Evolutionary conservation across 495 filamentous ascomycete species (phyloP), one percentile per base, ranked within the genome.

Genomic region (Xylaria curta): DNA sequence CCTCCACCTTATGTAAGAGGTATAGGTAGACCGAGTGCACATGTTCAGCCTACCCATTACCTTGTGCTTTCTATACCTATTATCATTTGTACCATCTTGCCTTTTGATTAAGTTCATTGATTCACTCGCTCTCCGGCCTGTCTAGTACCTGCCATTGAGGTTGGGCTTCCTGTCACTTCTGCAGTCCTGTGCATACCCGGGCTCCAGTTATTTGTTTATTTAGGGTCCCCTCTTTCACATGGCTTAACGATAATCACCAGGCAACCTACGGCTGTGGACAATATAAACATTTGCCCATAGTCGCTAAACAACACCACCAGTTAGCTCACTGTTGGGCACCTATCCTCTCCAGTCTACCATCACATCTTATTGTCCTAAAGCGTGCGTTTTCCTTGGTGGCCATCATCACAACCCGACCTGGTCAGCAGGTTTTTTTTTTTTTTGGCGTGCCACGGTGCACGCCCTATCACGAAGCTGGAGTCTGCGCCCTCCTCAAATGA

Each of bases 191-290:
- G 9, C 59, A 12, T 40, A 8, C 60, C 59, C 19, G 60, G 7
- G 38, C 28, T n/a, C 60, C 21, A 62, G 42, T 44, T 44, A 62
- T 63, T 63, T 42, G 44, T 62, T 44, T 44, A 62, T 63, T 63
- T 42, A 63, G 12, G 60, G 38, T 40, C 38, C 62, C 42, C 36
- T 63, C 38, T 26, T 65, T 65, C 62, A 65, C 62, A 65, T 65
- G 62, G 60, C 10, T 46, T 49, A 40, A 65, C 38, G 6, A 47
- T 46, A 33, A 40, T 63, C 60, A 63, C 60, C 38, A 63, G 60
- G 60, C 60, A 63, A 44, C 60, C 60, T 44, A 44, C 36, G n/a
- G 13, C 15, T 26, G 21, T 21, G 15, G 62, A 49, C 42, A 47
- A 47, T 47, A 65, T 65, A 47, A 65, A 65, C 24, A 65, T 13